phyloP scores from a whole-genome alignment of 1,139 yeast genomes.

The Lodderomyces beijingensis region DNA sequence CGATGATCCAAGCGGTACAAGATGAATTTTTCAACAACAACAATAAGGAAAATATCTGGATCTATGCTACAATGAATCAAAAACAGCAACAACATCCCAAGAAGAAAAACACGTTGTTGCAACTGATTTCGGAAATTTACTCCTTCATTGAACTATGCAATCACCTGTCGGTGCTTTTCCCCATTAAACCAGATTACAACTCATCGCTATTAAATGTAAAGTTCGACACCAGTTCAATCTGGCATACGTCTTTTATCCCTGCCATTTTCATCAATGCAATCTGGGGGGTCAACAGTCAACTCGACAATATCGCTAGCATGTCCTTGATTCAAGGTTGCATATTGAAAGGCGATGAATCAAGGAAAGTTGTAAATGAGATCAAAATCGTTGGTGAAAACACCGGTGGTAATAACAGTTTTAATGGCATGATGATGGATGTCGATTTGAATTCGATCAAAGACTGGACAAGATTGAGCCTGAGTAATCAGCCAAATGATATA shows the following conservation, averaged over 20 bases:
- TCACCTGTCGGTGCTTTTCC: slow-evolving; percentile 48
- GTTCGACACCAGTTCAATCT: slow-evolving; percentile 24
- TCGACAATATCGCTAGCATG: slow-evolving; percentile 23
- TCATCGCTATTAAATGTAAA: slow-evolving; percentile 9
- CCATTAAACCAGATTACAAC: slow-evolving; percentile 23
- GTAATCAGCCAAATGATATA: slow-evolving; percentile 3
- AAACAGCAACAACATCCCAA: background rate
- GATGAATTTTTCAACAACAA: slow-evolving; percentile 72
- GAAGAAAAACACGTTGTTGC: slow-evolving; percentile 8
- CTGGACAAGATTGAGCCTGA: background rate
- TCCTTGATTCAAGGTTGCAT: slow-evolving; percentile 28
- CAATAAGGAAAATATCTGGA: slow-evolving; percentile 42
- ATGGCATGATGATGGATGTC: slow-evolving; percentile 12
- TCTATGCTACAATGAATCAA: slow-evolving; percentile 21
- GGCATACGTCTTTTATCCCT: slow-evolving; percentile 39
- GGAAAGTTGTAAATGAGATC: slow-evolving; percentile 36
- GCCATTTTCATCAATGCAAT: slow-evolving; percentile 31
- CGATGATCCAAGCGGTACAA: slow-evolving; percentile 47
- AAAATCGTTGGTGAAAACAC: slow-evolving; percentile 14
- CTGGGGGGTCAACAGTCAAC: slow-evolving; percentile 36
- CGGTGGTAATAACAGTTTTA: slow-evolving; percentile 11
- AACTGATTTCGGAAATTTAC: slow-evolving; percentile 39
- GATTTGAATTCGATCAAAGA: slow-evolving; percentile 5
- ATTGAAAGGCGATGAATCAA: slow-evolving; percentile 21
- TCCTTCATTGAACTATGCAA: slow-evolving; percentile 42